Evolutionary conservation across 2,329 filamentous ascomycete species (phyloP).

Genomic region (Penicillium palitans): DNA sequence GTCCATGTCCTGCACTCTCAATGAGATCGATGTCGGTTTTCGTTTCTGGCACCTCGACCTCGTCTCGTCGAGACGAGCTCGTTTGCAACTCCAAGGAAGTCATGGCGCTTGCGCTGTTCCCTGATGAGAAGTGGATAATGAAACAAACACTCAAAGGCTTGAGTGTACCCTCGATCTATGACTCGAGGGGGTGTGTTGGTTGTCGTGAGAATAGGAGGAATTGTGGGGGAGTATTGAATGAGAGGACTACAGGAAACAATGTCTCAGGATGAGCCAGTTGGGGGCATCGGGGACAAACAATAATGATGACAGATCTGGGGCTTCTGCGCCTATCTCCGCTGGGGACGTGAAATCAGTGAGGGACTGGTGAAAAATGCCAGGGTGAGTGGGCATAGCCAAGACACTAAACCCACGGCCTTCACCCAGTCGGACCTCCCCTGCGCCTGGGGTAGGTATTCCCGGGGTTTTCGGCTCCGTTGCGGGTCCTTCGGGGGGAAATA

Average conservation of each 20-base stretch:
- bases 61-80: conserved; percentile 20
- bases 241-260: too few relatives aligned
- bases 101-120: conserved; percentile 18
- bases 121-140: background rate
- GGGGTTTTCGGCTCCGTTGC: conserved; percentile 17
- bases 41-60: conserved; percentile 8
- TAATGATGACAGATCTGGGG: background rate
- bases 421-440: background rate
- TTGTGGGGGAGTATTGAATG: too few relatives aligned
- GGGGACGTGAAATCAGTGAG: conserved; percentile 4
- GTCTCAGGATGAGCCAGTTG: too few relatives aligned
- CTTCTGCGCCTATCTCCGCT: background rate
- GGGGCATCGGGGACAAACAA: background rate
- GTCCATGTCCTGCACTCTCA: conserved; percentile 32
- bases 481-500: background rate
- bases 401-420: background rate
- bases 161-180: too few relatives aligned
- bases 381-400: conserved; percentile 16
- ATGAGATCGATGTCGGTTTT: conserved; percentile 33
- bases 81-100: conserved; percentile 31
- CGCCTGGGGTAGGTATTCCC: conserved; percentile 11
- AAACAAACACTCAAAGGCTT: background rate
- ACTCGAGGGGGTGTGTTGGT: too few relatives aligned
- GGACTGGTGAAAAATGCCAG: background rate
- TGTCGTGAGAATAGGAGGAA: background rate